Percentiles rank a stretch among this genome's conserved stretches.
These are phyloP conservation scores for Plasmopara muralis DNA, from an alignment of 352 stramenopile species.

Conservation along the genomic window DNA sequence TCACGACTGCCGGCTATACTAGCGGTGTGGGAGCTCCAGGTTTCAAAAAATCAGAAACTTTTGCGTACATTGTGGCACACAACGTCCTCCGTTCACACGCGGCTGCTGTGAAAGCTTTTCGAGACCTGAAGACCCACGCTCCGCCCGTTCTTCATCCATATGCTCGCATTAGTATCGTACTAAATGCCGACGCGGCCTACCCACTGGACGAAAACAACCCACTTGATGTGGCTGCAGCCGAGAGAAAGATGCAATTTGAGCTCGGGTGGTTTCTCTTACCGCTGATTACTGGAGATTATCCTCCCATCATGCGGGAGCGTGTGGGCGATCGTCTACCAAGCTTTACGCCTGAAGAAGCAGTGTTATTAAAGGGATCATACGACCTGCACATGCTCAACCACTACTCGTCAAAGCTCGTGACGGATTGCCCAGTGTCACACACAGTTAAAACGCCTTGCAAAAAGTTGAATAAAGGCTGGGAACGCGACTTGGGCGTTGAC, in stretches of 20 bases:
- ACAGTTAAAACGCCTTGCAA: conserved; percentile 33
- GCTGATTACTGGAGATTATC: conserved; percentile 88
- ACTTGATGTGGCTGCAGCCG: conserved; percentile 48
- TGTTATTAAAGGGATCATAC: conserved; percentile 65
- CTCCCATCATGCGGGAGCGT: conserved; percentile 77
- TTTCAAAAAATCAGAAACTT: conserved; percentile 36
- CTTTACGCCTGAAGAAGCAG: conserved; percentile 77
- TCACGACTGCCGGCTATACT: conserved; percentile 82
- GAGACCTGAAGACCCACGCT: conserved; percentile 52
- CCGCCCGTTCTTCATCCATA: conserved; percentile 21
- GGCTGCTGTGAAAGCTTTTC: conserved; percentile 76
- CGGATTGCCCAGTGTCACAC: conserved; percentile 30
- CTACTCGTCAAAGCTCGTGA: conserved; percentile 76
- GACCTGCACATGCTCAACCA: conserved; percentile 95
- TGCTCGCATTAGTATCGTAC: conserved; percentile 87
- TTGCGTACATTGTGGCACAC: conserved; percentile 63
- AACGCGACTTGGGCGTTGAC: conserved; percentile 43
- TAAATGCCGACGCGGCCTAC: conserved; percentile 75
- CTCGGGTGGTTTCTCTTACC: conserved; percentile 90
- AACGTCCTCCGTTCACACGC: conserved; percentile 89
- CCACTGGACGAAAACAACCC: conserved; percentile 63
- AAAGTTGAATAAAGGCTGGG: conserved; percentile 36
- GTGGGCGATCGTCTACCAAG: conserved; percentile 73
- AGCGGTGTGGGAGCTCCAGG: conserved; percentile 46
- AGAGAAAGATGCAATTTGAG: conserved; percentile 85